These are phyloP conservation scores for Berberis thunbergii DNA, from an alignment of 164 flowering plant species.

Conservation along the genomic window DNA sequence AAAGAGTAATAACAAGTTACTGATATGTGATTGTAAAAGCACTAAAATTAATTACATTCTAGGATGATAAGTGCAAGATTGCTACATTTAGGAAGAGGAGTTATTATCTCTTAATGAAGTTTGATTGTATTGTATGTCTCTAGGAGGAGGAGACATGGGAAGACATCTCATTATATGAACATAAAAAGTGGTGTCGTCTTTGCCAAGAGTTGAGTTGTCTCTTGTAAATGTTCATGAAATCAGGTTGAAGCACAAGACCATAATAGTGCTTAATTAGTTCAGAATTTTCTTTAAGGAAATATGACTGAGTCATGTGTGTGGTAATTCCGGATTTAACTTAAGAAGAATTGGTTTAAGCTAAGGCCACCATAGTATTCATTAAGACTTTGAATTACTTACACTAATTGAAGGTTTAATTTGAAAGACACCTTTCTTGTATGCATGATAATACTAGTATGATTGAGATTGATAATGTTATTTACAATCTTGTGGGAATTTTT, in stretches of 20 bases:
- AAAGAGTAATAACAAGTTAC: background rate
- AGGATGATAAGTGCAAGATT: background rate
- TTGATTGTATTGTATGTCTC: background rate
- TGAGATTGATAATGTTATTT: too few relatives aligned
- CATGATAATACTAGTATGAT: too few relatives aligned
- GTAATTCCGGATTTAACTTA: background rate
- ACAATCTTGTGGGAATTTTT: too few relatives aligned
- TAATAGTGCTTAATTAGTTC: background rate
- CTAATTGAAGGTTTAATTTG: too few relatives aligned
- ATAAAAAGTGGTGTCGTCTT: background rate
- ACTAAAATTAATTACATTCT: background rate
- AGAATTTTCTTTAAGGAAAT: background rate
- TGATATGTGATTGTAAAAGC: background rate
- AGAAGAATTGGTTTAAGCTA: background rate
- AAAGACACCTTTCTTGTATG: too few relatives aligned
- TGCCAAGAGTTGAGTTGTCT: background rate
- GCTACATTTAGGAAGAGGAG: background rate
- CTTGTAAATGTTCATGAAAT: constrained; percentile 3
- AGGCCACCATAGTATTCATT: background rate
- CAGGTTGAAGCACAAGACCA: background rate
- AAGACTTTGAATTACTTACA: background rate
- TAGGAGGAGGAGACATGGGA: background rate
- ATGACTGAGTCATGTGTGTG: background rate
- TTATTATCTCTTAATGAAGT: background rate
- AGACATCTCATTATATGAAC: background rate